Evolutionary conservation across 805 yeast genomes (phyloP).

Genomic region (Starmerella vitae): DNA sequence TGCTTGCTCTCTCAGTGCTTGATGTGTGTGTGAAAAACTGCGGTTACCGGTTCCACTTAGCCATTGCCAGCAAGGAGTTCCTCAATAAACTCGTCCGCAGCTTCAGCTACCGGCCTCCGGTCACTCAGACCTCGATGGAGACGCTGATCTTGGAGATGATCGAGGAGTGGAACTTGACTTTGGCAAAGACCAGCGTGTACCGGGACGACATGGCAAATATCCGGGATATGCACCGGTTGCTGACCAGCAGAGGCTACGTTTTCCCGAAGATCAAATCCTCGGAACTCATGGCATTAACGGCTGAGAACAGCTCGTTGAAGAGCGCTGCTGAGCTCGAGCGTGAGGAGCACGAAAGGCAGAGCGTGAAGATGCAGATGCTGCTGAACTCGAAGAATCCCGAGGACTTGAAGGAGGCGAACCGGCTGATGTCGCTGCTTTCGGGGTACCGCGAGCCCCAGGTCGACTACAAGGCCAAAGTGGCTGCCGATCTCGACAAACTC

Average conservation of each 20-base stretch:
- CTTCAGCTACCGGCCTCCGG: conserved; percentile 91
- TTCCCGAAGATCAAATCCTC: conserved; percentile 86
- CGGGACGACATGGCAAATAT: conserved; percentile 85
- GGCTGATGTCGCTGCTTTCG: conserved; percentile 94
- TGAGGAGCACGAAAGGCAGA: conserved; percentile 85
- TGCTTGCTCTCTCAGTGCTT: conserved; percentile 59
- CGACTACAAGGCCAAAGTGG: conserved; percentile 63
- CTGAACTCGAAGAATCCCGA: conserved; percentile 91
- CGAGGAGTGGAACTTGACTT: conserved; percentile 95
- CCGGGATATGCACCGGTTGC: conserved; percentile 87
- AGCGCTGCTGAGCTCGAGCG: conserved; percentile 80
- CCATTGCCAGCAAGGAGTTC: conserved; percentile 87
- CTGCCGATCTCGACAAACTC: conserved; percentile 71
- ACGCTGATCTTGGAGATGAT: conserved; percentile 74
- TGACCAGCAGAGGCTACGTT: conserved; percentile 77
- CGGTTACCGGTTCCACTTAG: conserved; percentile 93
- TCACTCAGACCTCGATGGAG: conserved; percentile 70
- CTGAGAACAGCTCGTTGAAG: conserved; percentile 57
- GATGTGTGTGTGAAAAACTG: conserved; percentile 94
- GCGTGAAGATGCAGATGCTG: conserved; percentile 89
- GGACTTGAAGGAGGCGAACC: conserved; percentile 91
- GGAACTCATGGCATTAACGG: conserved; percentile 86
- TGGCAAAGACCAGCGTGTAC: conserved; percentile 77
- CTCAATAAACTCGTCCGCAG: conserved; percentile 81
- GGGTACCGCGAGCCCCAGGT: conserved; percentile 78